Evolutionary conservation across 75 land plant genomes (phyloP), one percentile per base, ranked within the genome.

Genomic region (Cryptomeria japonica): DNA sequence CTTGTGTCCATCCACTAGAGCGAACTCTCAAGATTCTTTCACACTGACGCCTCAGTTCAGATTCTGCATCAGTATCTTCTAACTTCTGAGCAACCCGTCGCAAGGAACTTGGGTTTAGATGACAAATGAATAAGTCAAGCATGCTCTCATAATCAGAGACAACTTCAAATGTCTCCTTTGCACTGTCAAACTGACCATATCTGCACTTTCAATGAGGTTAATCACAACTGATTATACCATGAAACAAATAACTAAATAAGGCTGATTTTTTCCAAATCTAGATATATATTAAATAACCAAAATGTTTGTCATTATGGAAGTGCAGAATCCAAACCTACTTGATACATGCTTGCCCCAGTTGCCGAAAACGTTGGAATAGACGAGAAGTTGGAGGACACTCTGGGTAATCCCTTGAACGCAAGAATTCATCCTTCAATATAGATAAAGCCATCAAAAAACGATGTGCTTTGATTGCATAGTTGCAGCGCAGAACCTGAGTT

Each of bases 381-480:
- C 91, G 94, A 11, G 99, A 96, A 53, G 97, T 97, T 76, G 95
- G 97, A 70, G 99, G 99, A 87, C 99, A 98, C 47, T 93, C 93
- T 79, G 99, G 99, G 90, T 98, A 98, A 90, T 98, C 99, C 86
- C 99, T 96, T 47, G 99, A 98, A 22, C 99, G 99, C 53, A 96
- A 86, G 87, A 94, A 98, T 89, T 98, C 99, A 89, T 98, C 99
- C 91, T 96, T 97, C 49, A 98, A 80, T 82, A 96, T 93, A 79
- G 99, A 96, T 49, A 98, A 90, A 68, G 99, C 99, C 84, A 95
- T 97, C 70, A 92, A 88, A 86, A 97, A 98, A 10, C 94, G 93
- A 39, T 94, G 97, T 25, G 99, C 97, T 87, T 91, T 94, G 77
- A 94, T 91, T 85, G 99, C 96, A 91, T 98, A 98, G 8, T 92